A percentile compares a stretch with the other conserved stretches of the same genome.
These are phyloP conservation scores for Yamadazyma atmosphaerica DNA, from an alignment of 1,139 yeast species.

Conservation along the genomic window DNA sequence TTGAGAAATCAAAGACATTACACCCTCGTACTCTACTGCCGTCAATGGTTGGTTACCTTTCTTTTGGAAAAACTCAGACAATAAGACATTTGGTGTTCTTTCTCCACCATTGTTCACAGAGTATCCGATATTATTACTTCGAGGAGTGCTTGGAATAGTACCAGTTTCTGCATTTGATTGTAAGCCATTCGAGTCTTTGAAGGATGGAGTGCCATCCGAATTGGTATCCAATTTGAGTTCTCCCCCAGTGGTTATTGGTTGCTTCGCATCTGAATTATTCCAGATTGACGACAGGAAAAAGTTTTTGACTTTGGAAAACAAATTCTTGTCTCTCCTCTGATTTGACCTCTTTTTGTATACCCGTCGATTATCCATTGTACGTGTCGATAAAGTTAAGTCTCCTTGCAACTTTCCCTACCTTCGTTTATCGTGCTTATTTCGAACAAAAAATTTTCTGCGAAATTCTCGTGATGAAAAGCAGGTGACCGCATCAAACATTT, in stretches of 20 bases:
- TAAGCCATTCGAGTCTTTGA: not conserved
- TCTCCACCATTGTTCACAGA: not conserved
- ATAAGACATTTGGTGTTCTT: slow-evolving; percentile 50
- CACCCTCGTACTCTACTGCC: slow-evolving; percentile 84
- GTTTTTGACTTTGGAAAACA: slow-evolving; percentile 32
- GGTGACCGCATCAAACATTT: not conserved
- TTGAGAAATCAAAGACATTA: slow-evolving; percentile 54
- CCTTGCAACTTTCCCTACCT: not conserved
- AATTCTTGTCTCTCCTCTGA: slow-evolving; percentile 15
- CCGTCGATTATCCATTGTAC: slow-evolving; percentile 48
- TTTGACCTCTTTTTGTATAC: slow-evolving; percentile 27
- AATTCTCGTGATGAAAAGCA: not conserved
- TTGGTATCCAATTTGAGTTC: not conserved
- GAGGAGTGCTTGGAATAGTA: slow-evolving; percentile 1
- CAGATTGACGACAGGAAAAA: slow-evolving; percentile 21
- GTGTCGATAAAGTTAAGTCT: not conserved
- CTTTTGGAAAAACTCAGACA: slow-evolving; percentile 69
- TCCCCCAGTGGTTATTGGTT: not conserved
- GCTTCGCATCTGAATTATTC: slow-evolving; percentile 11
- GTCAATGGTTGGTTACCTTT: slow-evolving; percentile 78
- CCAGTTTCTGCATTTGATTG: not conserved
- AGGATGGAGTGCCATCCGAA: slow-evolving; percentile 5
- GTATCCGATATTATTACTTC: not conserved
- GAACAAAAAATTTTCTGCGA: slow-evolving; percentile 2
- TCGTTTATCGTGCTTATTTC: too few species aligned